Conservation (phyloP, 2,329 filamentous ascomycete genomes). For the Penicillium sp. region DNA sequence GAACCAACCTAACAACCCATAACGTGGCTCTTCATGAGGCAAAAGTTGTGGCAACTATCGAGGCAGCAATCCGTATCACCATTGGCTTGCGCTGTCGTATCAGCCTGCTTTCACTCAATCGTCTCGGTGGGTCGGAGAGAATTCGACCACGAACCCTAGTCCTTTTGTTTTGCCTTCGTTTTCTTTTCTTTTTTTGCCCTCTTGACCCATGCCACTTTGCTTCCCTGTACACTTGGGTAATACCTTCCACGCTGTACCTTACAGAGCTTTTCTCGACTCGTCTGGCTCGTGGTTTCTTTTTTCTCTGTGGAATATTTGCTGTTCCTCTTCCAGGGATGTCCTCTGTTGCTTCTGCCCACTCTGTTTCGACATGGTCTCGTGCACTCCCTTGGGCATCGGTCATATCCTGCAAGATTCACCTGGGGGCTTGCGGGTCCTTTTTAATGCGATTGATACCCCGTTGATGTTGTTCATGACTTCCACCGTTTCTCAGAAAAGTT, state of each 20-base stretch:
- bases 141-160: constrained; percentile 23
- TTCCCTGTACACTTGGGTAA: constrained; percentile 18
- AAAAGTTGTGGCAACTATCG: constrained; percentile 20
- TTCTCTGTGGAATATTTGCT: constrained; percentile 25
- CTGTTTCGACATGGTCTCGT: constrained; percentile 29
- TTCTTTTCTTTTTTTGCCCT: constrained; percentile 15
- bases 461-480: constrained; percentile 13
- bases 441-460: constrained; percentile 22
- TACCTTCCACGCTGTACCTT: constrained; percentile 22
- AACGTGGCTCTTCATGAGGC: constrained; percentile 23
- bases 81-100: constrained; percentile 24
- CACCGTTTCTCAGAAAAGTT: background rate
- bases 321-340: constrained; percentile 23
- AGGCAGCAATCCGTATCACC: constrained; percentile 25
- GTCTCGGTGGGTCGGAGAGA: constrained; percentile 22
- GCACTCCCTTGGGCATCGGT: constrained; percentile 24
- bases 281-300: constrained; percentile 20
- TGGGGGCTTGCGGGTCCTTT: constrained; percentile 15
- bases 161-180: constrained; percentile 7
- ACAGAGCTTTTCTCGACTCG: constrained; percentile 22
- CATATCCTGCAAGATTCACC: constrained; percentile 20
- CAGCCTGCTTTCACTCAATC: constrained; percentile 16
- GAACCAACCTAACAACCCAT: constrained; percentile 10
- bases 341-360: constrained; percentile 20
- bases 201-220: constrained; percentile 14